Conservation (phyloP, 2,329 filamentous ascomycete species). For the Colletotrichum camelliae region DNA sequence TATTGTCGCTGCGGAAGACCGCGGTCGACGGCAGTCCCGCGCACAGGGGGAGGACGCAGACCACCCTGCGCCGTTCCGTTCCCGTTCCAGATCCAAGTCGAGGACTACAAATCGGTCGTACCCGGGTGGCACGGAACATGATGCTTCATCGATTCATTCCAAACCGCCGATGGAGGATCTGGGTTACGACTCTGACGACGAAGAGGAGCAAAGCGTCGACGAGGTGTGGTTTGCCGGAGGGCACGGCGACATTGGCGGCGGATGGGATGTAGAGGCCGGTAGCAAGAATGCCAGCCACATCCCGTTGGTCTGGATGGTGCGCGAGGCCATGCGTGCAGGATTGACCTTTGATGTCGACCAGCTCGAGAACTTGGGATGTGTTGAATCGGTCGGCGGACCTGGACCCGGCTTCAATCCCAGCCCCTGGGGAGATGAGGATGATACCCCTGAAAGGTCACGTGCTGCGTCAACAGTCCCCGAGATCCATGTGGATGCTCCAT, state of each 20-base stretch:
- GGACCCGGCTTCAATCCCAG: neutral
- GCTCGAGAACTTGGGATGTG: conserved; percentile 69
- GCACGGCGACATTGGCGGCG: conserved; percentile 81
- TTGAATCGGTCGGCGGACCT: conserved; percentile 31
- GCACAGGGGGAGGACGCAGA: conserved; percentile 26
- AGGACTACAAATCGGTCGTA: neutral
- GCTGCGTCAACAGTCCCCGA: conserved; percentile 31
- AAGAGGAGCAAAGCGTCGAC: conserved; percentile 71
- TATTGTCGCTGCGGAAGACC: conserved; percentile 10
- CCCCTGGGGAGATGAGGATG: neutral
- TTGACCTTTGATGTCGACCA: conserved; percentile 74
- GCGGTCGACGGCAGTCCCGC: neutral
- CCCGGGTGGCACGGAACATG: neutral
- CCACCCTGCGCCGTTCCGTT: conserved; percentile 46
- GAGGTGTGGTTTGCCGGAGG: conserved; percentile 84
- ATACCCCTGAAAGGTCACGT: neutral
- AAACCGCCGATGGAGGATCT: conserved; percentile 26
- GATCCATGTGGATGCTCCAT: conserved; percentile 30
- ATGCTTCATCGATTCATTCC: conserved; percentile 10
- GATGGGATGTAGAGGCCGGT: conserved; percentile 65
- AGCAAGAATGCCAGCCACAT: conserved; percentile 71
- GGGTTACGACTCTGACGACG: conserved; percentile 49
- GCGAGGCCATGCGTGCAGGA: conserved; percentile 65
- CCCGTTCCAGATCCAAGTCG: conserved; percentile 36
- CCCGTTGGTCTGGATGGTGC: conserved; percentile 74